Evolutionary conservation across 176 grass and related monocot species (phyloP).

Genomic region (Miscanthus lutarioriparius): DNA sequence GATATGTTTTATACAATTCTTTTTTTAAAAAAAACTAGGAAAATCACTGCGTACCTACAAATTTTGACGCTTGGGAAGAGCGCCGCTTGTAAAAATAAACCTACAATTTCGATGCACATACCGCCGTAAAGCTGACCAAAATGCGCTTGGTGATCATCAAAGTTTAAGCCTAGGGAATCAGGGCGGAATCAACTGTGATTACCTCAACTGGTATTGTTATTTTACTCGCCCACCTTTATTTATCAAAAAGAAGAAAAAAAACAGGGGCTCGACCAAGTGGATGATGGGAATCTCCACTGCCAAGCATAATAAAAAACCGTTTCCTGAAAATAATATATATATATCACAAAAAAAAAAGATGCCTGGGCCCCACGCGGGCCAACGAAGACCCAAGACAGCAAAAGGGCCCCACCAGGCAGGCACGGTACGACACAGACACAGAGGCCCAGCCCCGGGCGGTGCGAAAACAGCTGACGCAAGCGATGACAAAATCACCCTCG

Average conservation of each 20-base stretch:
- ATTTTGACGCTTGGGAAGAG: background rate
- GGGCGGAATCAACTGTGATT: background rate
- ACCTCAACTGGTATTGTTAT: background rate
- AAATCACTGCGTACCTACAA: background rate
- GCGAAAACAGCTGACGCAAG: slow-evolving; percentile 59
- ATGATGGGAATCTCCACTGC: slow-evolving; percentile 10
- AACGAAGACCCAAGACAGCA: background rate
- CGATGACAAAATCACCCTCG: slow-evolving; percentile 36
- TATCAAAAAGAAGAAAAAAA: too few relatives aligned
- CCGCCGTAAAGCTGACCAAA: slow-evolving; percentile 2
- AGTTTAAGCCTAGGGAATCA: background rate
- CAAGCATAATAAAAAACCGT: background rate
- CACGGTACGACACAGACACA: background rate
- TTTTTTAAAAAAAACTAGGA: background rate
- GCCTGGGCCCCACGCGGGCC: background rate
- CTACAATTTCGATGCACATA: background rate
- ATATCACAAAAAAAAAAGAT: background rate
- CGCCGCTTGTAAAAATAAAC: background rate
- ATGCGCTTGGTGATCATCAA: background rate
- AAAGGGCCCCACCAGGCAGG: background rate
- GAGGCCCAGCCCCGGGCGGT: background rate
- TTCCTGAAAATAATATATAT: background rate
- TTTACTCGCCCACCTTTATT: background rate
- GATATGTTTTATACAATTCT: background rate
- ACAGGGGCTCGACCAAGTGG: slow-evolving; percentile 5